phyloP scores from a whole-genome alignment of 2,329 filamentous ascomycete genomes.

The Fusarium sulawesiense region DNA sequence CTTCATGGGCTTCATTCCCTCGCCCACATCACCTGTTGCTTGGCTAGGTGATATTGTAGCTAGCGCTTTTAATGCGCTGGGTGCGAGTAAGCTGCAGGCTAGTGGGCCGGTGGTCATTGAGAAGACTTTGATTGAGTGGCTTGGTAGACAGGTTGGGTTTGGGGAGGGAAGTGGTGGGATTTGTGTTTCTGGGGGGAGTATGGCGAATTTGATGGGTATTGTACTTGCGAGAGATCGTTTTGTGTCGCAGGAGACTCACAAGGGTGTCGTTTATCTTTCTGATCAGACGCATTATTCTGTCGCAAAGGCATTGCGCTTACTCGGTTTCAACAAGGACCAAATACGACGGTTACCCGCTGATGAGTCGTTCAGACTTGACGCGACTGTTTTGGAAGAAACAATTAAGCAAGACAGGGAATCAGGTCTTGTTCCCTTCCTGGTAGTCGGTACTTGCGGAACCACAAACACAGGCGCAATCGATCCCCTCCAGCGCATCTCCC shows the following conservation, averaged over 20 bases:
- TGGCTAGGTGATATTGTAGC: constrained; percentile 41
- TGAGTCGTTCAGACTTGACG: not conserved
- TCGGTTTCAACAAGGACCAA: constrained; percentile 12
- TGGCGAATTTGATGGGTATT: constrained; percentile 44
- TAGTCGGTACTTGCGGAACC: constrained; percentile 32
- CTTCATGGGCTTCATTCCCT: constrained; percentile 42
- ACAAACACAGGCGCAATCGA: constrained; percentile 30
- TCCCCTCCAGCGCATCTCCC: not conserved
- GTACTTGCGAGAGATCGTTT: constrained; percentile 35
- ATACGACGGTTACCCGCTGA: not conserved
- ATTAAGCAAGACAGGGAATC: constrained; percentile 7
- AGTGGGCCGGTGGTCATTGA: constrained; percentile 41
- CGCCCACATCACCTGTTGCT: constrained; percentile 35
- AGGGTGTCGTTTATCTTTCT: constrained; percentile 7
- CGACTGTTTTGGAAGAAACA: rapidly evolving
- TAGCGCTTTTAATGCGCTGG: constrained; percentile 37
- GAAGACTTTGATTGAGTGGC: constrained; percentile 42
- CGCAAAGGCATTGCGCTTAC: constrained; percentile 10
- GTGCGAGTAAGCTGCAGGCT: constrained; percentile 38
- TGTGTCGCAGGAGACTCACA: constrained; percentile 13
- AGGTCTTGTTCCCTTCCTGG: constrained; percentile 12
- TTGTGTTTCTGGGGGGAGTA: constrained; percentile 44
- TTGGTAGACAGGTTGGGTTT: constrained; percentile 31
- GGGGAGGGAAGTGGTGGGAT: constrained; percentile 27
- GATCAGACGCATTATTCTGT: constrained; percentile 28